These are phyloP conservation scores for Sporothrix pallida DNA, from an alignment of 2,329 filamentous ascomycete species.

Conservation along the genomic window DNA sequence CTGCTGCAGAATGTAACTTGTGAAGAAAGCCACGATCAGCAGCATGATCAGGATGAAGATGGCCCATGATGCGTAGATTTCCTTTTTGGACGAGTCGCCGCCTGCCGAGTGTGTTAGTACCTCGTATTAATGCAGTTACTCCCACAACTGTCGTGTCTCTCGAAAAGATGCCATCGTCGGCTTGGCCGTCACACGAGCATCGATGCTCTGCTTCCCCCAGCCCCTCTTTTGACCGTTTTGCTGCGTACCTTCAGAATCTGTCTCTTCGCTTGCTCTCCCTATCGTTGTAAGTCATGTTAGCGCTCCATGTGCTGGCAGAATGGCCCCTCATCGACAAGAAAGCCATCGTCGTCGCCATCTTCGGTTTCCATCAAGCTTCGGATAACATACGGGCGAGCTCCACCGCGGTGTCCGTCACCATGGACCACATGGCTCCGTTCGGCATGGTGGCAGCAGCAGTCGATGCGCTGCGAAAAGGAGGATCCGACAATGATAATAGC, in stretches of 20 bases:
- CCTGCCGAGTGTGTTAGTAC: slow-evolving; percentile 43
- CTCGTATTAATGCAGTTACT: background rate
- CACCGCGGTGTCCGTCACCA: slow-evolving; percentile 47
- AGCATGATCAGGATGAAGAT: slow-evolving; percentile 96
- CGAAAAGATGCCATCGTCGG: background rate
- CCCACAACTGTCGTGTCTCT: background rate
- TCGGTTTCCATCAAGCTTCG: background rate
- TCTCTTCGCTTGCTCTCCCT: slow-evolving; percentile 55
- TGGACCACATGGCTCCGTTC: slow-evolving; percentile 22
- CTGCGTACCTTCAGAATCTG: slow-evolving; percentile 55
- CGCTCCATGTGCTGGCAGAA: background rate
- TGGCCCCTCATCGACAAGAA: background rate
- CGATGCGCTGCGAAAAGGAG: background rate
- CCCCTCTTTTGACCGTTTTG: slow-evolving; percentile 1
- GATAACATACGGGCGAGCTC: slow-evolving; percentile 49
- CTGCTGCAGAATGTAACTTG: slow-evolving; percentile 94
- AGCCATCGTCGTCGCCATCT: background rate
- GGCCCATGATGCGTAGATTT: slow-evolving; percentile 95
- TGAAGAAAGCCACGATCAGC: slow-evolving; percentile 92
- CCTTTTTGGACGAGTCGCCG: slow-evolving; percentile 88
- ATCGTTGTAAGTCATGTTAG: slow-evolving; percentile 27
- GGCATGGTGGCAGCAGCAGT: slow-evolving; percentile 15
- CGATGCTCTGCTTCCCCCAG: background rate
- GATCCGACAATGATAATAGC: too few species aligned
- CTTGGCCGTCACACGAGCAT: background rate